Evolutionary conservation across 2,329 filamentous ascomycete genomes (phyloP), one percentile per base, ranked within the genome.

Genomic region (Aspergillus vadensis): DNA sequence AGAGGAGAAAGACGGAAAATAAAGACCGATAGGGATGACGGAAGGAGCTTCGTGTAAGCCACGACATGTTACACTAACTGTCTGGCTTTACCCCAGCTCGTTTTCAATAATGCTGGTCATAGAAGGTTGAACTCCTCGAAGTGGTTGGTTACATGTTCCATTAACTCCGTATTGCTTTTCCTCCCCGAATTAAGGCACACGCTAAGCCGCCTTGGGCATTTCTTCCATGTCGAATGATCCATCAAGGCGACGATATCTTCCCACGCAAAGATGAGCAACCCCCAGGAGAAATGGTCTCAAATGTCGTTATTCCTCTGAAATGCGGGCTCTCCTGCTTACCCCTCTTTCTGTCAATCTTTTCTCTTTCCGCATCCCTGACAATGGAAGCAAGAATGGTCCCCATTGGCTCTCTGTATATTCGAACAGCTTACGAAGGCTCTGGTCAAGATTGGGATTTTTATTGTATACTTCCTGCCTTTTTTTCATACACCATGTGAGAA

Each of bases 401-500:
- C 39, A n/a, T n/a, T 7, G 14, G 23, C 47, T n/a, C 44, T 15
- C 23, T 19, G 5, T 8, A 23, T 8, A 47, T 14, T 49, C 3
- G 12, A 36, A 36, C 12, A 36, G n/a, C 25, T 50, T 50, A 47
- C 23, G 43, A 32, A 21, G 25, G 27, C 27, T 47, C 53, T 55
- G 25, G 25, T 55, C 57, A 64, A 58, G 54, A 61, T 58, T 57
- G 58, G 59, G 57, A 44, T 39, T 57, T 61, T 56, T 59, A 67
- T 67, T 59, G 60, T n/a, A 63, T 58, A 67, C 69, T 74, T 72
- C 67, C 67, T 71, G 72, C 73, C 72, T 73, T 74, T 30, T 30
- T 72, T 74, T 74, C 71, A 71, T 76, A 76, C 74, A 76, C 74
- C 74, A 72, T 67, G 66, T 69, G 64, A 71, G 61, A 75, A 75